Evolutionary conservation across 2,329 filamentous ascomycete species (phyloP).

Genomic region (Aspergillus ochraceus): DNA sequence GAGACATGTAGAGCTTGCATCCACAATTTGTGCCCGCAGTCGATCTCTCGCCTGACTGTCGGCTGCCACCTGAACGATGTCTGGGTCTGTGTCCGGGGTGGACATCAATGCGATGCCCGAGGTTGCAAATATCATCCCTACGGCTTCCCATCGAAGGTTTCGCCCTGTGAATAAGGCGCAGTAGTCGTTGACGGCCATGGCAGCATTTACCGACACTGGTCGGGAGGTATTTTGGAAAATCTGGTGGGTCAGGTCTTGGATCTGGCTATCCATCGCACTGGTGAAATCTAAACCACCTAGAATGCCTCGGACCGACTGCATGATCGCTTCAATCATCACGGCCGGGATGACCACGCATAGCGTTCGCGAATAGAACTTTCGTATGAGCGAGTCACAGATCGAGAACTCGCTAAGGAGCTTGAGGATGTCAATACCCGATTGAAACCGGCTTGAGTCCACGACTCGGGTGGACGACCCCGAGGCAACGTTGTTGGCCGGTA

Average conservation of each 20-base stretch:
- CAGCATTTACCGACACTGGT: conserved; percentile 23
- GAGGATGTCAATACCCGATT: conserved; percentile 32
- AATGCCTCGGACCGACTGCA: conserved; percentile 26
- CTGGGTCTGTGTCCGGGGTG: conserved; percentile 30
- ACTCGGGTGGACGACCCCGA: conserved; percentile 14
- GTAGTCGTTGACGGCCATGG: conserved; percentile 35
- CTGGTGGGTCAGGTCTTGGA: conserved; percentile 27
- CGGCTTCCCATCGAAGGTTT: conserved; percentile 43
- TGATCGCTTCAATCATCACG: conserved; percentile 25
- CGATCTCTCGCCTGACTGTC: conserved; percentile 27
- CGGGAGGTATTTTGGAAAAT: conserved; percentile 34
- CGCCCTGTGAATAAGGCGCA: conserved; percentile 27
- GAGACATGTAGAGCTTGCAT: conserved; percentile 36
- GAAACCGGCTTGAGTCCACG: conserved; percentile 29
- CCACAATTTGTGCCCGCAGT: conserved; percentile 31
- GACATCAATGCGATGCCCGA: conserved; percentile 37
- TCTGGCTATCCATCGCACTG: conserved; percentile 24
- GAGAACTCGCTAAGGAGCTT: conserved; percentile 28
- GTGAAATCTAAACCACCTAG: conserved; percentile 25
- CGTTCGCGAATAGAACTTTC: conserved; percentile 25
- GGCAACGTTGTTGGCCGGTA: conserved; percentile 21
- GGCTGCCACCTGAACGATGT: conserved; percentile 24
- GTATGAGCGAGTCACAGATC: conserved; percentile 26
- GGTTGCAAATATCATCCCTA: conserved; percentile 42
- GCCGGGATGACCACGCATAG: conserved; percentile 26